Percentiles rank a stretch among this genome's conserved stretches.
phyloP scores from a whole-genome alignment of 345 rosid genomes.

The Euphorbia pulcherrima region DNA sequence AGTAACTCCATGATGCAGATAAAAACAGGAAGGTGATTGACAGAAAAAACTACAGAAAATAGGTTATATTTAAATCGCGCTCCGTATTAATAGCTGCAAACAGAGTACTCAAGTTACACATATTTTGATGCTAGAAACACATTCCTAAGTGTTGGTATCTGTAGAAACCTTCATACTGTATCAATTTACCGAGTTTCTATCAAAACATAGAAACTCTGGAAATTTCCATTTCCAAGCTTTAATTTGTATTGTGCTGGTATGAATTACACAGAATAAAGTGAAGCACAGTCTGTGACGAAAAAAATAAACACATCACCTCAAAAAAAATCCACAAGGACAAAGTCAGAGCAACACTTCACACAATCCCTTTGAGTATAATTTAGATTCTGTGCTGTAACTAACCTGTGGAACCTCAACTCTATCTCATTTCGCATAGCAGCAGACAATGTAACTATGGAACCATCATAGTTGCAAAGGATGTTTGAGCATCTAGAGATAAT shows the following conservation, averaged over 20 bases:
- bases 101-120: no score
- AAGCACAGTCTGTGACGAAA: not conserved
- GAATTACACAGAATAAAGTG: not conserved
- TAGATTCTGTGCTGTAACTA: conserved; percentile 12
- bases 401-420: conserved; percentile 82
- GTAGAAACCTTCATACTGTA: not conserved
- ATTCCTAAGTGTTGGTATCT: no score
- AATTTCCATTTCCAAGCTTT: not conserved
- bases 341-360: not conserved
- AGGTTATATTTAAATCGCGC: not conserved
- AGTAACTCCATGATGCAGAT: not conserved
- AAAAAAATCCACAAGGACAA: conserved; percentile 2
- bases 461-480: conserved; percentile 78
- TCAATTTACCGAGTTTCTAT: not conserved
- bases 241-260: not conserved
- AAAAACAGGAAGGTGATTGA: not conserved
- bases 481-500: conserved; percentile 76
- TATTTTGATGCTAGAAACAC: no score
- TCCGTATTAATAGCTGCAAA: not conserved
- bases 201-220: not conserved
- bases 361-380: not conserved
- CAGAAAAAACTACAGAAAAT: not conserved
- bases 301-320: not conserved
- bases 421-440: conserved; percentile 61
- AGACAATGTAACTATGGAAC: conserved; percentile 74